phyloP scores from a whole-genome alignment of 495 filamentous ascomycete genomes.

The Glutinoglossum americanum region DNA sequence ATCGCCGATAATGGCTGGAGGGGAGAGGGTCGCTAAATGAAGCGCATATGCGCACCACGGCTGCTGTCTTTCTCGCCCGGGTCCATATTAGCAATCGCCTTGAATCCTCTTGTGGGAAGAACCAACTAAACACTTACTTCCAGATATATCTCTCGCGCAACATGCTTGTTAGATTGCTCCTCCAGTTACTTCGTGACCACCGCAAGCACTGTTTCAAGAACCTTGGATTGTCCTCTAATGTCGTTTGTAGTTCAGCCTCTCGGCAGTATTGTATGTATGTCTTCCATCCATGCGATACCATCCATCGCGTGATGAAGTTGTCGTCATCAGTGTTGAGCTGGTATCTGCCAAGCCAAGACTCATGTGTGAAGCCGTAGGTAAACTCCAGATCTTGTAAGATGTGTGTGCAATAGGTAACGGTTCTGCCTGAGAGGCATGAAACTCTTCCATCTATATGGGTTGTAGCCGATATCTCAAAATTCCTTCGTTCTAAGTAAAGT shows the following conservation, averaged over 20 bases:
- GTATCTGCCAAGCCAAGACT: conserved; percentile 45
- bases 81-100: background rate
- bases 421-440: conserved; percentile 73
- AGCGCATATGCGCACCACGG: conserved; percentile 60
- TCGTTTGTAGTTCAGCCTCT: conserved; percentile 54
- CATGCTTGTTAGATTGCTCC: too few relatives aligned
- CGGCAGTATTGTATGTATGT: conserved; percentile 39
- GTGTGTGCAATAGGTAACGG: conserved; percentile 57
- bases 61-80: background rate
- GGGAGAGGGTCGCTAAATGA: conserved; percentile 50
- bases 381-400: conserved; percentile 60
- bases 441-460: conserved; percentile 70
- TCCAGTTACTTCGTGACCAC: conserved; percentile 68
- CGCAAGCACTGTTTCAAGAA: conserved; percentile 60
- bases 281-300: background rate
- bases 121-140: conserved; percentile 14
- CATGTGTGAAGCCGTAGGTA: conserved; percentile 46
- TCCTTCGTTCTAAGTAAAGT: conserved; percentile 63
- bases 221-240: conserved; percentile 47
- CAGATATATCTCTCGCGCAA: conserved; percentile 45
- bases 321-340: too few relatives aligned
- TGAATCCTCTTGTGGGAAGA: background rate
- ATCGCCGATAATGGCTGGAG: conserved; percentile 41
- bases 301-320: too few relatives aligned
- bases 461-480: too few relatives aligned